These are phyloP conservation scores for Begonia loranthoides DNA, from an alignment of 306 rosid species.

Conservation along the genomic window DNA sequence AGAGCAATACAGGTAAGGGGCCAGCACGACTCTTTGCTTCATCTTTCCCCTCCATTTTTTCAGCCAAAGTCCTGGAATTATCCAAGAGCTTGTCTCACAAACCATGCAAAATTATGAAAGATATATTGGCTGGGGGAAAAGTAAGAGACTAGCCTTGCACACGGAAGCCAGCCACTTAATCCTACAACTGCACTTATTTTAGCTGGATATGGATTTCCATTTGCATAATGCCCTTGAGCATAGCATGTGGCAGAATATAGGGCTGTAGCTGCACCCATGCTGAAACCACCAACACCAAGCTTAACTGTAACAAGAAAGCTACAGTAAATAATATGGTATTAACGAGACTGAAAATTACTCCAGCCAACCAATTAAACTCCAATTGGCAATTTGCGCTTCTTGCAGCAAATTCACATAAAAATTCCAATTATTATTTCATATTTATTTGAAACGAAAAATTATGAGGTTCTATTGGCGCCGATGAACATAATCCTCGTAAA, in stretches of 20 bases:
- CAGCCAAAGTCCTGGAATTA: neutral
- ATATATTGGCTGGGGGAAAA: neutral
- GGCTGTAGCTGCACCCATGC: conserved; percentile 4
- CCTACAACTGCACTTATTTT: conserved; percentile 1
- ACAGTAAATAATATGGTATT: neutral
- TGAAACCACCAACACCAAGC: conserved; percentile 1
- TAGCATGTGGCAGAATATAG: neutral
- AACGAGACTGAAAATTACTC: neutral
- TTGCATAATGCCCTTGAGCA: neutral
- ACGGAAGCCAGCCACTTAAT: conserved; percentile 4
- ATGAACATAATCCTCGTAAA: too few relatives aligned
- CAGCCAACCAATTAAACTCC: too few relatives aligned
- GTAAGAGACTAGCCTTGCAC: neutral
- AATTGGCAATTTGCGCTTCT: too few relatives aligned
- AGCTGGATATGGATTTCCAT: neutral
- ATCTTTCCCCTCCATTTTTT: neutral
- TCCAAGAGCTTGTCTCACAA: neutral
- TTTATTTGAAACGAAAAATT: too few relatives aligned
- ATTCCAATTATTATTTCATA: too few relatives aligned
- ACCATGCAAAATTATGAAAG: neutral
- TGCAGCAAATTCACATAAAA: too few relatives aligned
- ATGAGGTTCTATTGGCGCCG: too few relatives aligned
- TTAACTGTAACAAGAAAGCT: neutral
- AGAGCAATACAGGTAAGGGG: neutral
- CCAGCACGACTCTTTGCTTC: neutral